phyloP scores from a whole-genome alignment of 768 basidiomycete species.

The Kwoniella pini region DNA sequence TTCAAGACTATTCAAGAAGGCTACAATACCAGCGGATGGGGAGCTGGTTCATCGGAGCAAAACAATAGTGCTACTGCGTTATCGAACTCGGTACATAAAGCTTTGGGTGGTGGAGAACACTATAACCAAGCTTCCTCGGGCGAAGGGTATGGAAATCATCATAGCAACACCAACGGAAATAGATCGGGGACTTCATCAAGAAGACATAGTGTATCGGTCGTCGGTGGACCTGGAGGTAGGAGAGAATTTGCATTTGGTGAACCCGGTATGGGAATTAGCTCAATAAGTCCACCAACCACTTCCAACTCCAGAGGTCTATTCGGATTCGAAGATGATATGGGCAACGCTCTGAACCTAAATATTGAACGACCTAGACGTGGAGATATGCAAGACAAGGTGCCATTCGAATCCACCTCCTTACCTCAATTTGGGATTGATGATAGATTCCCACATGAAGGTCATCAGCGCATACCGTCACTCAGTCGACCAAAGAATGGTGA shows the following conservation, averaged over 20 bases:
- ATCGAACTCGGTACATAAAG: slow-evolving; percentile 36
- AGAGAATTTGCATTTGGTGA: slow-evolving; percentile 48
- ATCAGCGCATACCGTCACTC: slow-evolving; percentile 19
- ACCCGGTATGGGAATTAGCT: slow-evolving; percentile 31
- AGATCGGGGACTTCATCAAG: slow-evolving; percentile 45
- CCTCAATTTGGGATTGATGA: slow-evolving; percentile 12
- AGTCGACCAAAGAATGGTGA: slow-evolving; percentile 5
- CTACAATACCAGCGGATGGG: slow-evolving; percentile 21
- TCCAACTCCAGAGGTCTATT: slow-evolving; percentile 29
- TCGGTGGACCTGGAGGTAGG: slow-evolving; percentile 45
- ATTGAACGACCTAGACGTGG: slow-evolving; percentile 33
- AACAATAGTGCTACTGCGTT: slow-evolving; percentile 13
- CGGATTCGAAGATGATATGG: slow-evolving; percentile 32
- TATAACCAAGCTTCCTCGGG: background rate
- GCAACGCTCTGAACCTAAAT: slow-evolving; percentile 44
- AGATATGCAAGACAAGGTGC: slow-evolving; percentile 22
- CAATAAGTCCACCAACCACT: slow-evolving; percentile 20
- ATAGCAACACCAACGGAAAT: slow-evolving; percentile 25
- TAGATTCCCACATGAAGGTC: background rate
- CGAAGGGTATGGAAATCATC: background rate
- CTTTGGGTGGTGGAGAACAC: slow-evolving; percentile 26
- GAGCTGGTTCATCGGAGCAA: slow-evolving; percentile 17
- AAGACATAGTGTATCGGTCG: slow-evolving; percentile 51
- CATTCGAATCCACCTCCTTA: slow-evolving; percentile 9
- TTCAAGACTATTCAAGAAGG: slow-evolving; percentile 20